Base-by-base conservation (phyloP, 2,329 filamentous ascomycete genomes). In the Aspergillus jensenii region DNA sequence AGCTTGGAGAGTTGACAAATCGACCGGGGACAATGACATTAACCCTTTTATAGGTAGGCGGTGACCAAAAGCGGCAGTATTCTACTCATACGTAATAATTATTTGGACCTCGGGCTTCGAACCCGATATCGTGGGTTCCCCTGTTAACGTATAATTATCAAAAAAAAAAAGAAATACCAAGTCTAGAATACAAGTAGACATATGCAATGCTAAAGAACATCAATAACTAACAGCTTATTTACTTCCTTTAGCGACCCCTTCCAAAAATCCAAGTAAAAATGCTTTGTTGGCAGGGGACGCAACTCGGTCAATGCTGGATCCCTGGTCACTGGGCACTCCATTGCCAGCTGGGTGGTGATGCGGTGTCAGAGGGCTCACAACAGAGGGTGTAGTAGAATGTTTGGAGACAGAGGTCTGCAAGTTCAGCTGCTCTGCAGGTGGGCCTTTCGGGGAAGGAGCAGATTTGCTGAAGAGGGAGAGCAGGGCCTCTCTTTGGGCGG, bases 261-360 rank as follows among this genome's bases (percentile, higher is more conserved):
- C 85, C 66, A 96, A 76, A 69, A 91, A 95, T 9, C 84, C 88
- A 52, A 95, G 79, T 69, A 96, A 76, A 67, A 95, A 95, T 15
- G 82, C 87, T 69, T 90, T 88, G 65, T 95, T 87, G 0, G 85
- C 88, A 0, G 89, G 84, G 4, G 87, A 89, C 17, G 77, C 76
- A 43, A 70, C 61, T n/a, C 63, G 69, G 51, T 64, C 70, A 14
- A 56, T 59, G 45, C 87, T 85, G 12, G 83, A 78, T 33, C 80
- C 79, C 15, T 54, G 54, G n/a, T 65, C 59, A 14, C 64, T 60
- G 33, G 58, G 65, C 6, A 67, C 61, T 12, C 58, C 66, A 49
- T 49, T 64, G 3, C 64, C 62, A 2, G 56, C 58, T 39, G 63
- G 63, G 19, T 65, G 56, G 19, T 67, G 62, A 8, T 65, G 48